Conservation (phyloP, 768 basidiomycete species). For the Pulveroboletus sp. region DNA sequence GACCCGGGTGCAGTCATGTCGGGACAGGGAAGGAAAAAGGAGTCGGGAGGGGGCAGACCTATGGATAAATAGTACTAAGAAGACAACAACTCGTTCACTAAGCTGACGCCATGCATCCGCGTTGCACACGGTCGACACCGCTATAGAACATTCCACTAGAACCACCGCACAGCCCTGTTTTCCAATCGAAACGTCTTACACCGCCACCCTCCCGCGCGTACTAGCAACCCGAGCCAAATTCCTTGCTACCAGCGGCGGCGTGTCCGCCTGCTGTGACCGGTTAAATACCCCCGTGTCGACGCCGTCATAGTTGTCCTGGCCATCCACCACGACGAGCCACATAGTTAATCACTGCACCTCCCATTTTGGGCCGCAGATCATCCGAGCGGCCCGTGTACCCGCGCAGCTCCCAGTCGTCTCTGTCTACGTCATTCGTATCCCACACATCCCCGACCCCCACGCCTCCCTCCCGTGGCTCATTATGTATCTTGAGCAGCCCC, state of each 20-base stretch:
- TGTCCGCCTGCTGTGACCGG: not conserved
- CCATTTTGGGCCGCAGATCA: conserved; percentile 27
- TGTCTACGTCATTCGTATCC: conserved; percentile 16
- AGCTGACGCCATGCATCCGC: too few species aligned
- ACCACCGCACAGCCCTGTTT: conserved; percentile 29
- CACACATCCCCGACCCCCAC: conserved; percentile 13
- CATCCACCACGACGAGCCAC: not conserved
- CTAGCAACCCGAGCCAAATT: not conserved
- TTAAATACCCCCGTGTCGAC: not conserved
- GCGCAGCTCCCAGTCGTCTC: not conserved
- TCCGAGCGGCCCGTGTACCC: conserved; percentile 9
- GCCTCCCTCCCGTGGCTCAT: conserved; percentile 14
- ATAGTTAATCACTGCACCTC: conserved; percentile 3
- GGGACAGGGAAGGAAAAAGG: not conserved
- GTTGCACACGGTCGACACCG: too few species aligned
- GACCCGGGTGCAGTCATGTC: conserved; percentile 18
- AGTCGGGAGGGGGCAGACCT: not conserved
- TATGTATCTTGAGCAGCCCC: conserved; percentile 8
- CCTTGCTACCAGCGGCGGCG: too few species aligned
- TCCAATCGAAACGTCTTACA: conserved; percentile 14
- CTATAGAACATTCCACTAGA: conserved; percentile 31
- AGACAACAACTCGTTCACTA: too few species aligned
- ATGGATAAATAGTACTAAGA: conserved; percentile 8
- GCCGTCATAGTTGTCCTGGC: not conserved
- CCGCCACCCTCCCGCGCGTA: conserved; percentile 7